Evolutionary conservation across 139 green algal genomes (phyloP), one percentile per base, ranked within the genome.

Genomic region (Chlorella sp.): DNA sequence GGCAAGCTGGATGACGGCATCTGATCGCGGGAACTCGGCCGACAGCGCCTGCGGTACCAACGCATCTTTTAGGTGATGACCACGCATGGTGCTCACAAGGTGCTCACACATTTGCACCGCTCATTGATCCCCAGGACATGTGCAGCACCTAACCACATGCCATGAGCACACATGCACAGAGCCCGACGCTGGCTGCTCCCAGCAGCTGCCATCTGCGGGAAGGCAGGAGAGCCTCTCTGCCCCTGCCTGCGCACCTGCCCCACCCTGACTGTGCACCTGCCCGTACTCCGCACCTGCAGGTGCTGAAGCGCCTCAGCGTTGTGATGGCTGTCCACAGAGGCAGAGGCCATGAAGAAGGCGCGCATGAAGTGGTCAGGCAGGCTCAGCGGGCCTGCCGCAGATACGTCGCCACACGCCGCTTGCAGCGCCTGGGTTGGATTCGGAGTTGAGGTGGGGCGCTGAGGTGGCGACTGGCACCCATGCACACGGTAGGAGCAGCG

Each of bases 321-420:
- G 73, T 96, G 86, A 77, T 98, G 95, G 60, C 93, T 60, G 54
- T 97, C 94, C 79, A 99, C 82, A n/a, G 83, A 87, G 8, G 94
- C 44, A 0, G 85, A 82, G 3, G 93, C 94, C 24, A 93, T 84
- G 91, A 97, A 98, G 87, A 96, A 97, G 69, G 94, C 72, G 7
- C 87, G 74, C 46, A 92, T 89, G 93, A 94, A 97, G 82, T 98
- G 95, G 0, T 88, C 67, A 0, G 94, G 95, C 62, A 97, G 89
- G 8, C 51, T 34, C n/a, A 93, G 68, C 36, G 46, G 38, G 0
- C 58, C 69, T 2, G 74, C 68, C 8, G 54, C 51, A 4, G 89
- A 87, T 58, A 86, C 68, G 62, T 93, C 92, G 38, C 65, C 60
- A 85, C 87, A 93, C 73, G 92, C 78, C 8, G 83, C 56, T 62